Base-by-base conservation (phyloP, 495 filamentous ascomycete genomes). In the Symbiotaphrina buchneri region DNA sequence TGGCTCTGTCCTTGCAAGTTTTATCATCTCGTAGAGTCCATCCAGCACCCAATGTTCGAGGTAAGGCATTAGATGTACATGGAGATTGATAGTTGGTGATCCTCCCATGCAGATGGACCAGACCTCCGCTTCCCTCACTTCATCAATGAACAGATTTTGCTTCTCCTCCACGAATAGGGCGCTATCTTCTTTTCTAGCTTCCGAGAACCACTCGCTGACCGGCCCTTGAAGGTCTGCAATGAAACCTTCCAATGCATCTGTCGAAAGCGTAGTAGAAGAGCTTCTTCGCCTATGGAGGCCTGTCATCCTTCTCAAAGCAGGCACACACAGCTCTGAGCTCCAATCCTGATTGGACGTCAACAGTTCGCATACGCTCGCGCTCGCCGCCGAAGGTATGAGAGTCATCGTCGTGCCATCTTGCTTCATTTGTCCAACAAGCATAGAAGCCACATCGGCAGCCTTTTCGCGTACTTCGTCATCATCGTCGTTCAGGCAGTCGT, bases 61-160 rank as follows among this genome's bases (percentile, higher is more conserved):
- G 1, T 49, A 34, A 6, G 38, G 22, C 3, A 54, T 17, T 11
- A 52, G 25, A 2, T 19, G 20, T n/a, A 47, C 29, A 3, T 47
- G 40, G 13, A 39, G 27, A 15, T 28, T 39, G 3, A 17, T 17
- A 6, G 30, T 27, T 11, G 29, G 11, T 1, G 16, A 6, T 0
- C 35, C 29, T 1, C 39, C 21, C 6, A 75, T 54, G 8, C 59
- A 50, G 5, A 43, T 33, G 2, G 57, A 49, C 84, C 83, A 93
- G 8, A 62, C 32, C 14, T 58, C 54, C 1, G 66, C 55, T 49
- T 93, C 84, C 5, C 62, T 49, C 2, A 79, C 63, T 29, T 76
- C 66, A 41, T 93, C 84, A 30, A 87, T 56, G 44, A 74, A 94
- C 0, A 93, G 55, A 36, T 97, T 97, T 39, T 85, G 80, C 41